A percentile compares a stretch with the other conserved stretches of the same genome.
Conservation (phyloP, 805 yeast genomes). For the Naumovozyma dairenensis region DNA sequence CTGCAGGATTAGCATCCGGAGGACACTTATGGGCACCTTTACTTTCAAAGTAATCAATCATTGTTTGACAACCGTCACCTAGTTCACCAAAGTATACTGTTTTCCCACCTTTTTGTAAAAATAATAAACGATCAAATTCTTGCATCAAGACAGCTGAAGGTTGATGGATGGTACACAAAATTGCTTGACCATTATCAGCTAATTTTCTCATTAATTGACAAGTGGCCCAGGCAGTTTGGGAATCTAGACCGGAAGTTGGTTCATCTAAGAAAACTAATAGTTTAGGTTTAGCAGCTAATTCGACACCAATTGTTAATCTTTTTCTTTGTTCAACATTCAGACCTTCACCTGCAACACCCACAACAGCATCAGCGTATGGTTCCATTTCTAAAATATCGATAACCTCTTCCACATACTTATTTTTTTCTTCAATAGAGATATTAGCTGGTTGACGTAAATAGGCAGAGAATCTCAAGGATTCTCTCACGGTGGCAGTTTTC, state of each 20-base stretch:
- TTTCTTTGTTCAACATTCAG: slow-evolving; percentile 54
- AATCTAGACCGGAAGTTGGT: slow-evolving; percentile 62
- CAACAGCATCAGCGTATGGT: slow-evolving; percentile 58
- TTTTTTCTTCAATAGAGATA: slow-evolving; percentile 46
- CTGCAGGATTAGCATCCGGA: slow-evolving; percentile 67
- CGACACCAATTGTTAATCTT: slow-evolving; percentile 57
- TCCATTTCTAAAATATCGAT: slow-evolving; percentile 56
- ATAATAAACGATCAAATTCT: slow-evolving; percentile 67
- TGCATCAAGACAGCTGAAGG: slow-evolving; percentile 73
- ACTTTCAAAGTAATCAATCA: slow-evolving; percentile 56
- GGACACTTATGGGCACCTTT: slow-evolving; percentile 64
- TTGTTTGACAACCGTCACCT: slow-evolving; percentile 46
- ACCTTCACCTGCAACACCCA: slow-evolving; percentile 68
- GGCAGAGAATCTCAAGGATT: slow-evolving; percentile 59
- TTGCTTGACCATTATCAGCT: slow-evolving; percentile 53
- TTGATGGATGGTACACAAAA: slow-evolving; percentile 71
- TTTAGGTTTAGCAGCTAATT: slow-evolving; percentile 55
- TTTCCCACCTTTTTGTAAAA: slow-evolving; percentile 60
- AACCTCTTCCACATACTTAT: slow-evolving; percentile 55
- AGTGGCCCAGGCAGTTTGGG: slow-evolving; percentile 61
- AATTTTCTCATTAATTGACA: slow-evolving; percentile 51
- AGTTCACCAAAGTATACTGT: slow-evolving; percentile 67
- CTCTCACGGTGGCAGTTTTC: slow-evolving; percentile 58
- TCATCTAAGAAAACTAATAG: slow-evolving; percentile 53
- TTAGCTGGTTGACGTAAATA: slow-evolving; percentile 51